Conservation (phyloP, 2,329 filamentous ascomycete genomes). For the Fusarium austroafricanum region DNA sequence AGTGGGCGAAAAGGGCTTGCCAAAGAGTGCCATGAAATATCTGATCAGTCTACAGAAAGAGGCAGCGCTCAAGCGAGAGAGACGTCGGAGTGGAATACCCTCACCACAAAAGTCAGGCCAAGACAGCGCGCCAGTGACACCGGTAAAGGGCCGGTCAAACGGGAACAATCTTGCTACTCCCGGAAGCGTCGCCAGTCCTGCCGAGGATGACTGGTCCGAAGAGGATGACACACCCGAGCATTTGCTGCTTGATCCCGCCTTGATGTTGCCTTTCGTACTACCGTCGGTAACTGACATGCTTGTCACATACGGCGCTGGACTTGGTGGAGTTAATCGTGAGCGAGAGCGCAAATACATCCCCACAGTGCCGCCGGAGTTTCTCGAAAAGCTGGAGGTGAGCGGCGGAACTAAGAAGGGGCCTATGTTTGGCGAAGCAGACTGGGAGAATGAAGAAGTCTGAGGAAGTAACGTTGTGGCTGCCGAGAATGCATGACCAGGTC, state of each 20-base stretch:
- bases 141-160: slow-evolving; percentile 55
- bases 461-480: slow-evolving; percentile 14
- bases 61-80: slow-evolving; percentile 68
- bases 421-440: slow-evolving; percentile 72
- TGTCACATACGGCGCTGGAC: slow-evolving; percentile 92
- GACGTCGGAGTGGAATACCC: slow-evolving; percentile 60
- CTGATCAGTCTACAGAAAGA: slow-evolving; percentile 84
- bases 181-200: slow-evolving; percentile 55
- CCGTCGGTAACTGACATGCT: slow-evolving; percentile 98
- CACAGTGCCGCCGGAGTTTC: slow-evolving; percentile 91
- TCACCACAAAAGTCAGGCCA: slow-evolving; percentile 53
- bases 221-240: slow-evolving; percentile 78
- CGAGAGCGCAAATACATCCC: slow-evolving; percentile 95
- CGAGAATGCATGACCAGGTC: not conserved
- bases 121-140: slow-evolving; percentile 59
- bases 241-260: slow-evolving; percentile 85
- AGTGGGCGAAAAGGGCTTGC: slow-evolving; percentile 91
- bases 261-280: slow-evolving; percentile 95
- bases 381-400: slow-evolving; percentile 82
- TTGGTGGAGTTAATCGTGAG: slow-evolving; percentile 92
- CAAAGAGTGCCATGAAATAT: slow-evolving; percentile 89
- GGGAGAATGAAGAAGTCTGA: slow-evolving; percentile 73
- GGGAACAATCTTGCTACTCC: slow-evolving; percentile 58
- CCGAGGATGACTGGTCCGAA: slow-evolving; percentile 56
- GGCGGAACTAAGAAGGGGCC: slow-evolving; percentile 61